Conservation (phyloP, 2,329 filamentous ascomycete species). For the Trichoderma aggressivum region DNA sequence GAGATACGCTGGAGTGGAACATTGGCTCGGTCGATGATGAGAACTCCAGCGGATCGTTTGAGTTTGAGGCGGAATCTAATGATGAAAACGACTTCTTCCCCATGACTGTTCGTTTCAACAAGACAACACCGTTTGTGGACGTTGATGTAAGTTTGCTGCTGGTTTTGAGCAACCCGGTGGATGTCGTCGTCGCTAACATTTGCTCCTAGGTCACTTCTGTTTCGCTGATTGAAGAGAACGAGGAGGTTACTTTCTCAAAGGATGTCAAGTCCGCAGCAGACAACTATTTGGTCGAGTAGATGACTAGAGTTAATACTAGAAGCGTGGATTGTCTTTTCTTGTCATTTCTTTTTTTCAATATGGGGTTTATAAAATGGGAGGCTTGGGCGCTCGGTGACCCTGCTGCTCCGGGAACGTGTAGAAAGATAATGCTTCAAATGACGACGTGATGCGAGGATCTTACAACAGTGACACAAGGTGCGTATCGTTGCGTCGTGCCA, state of each 20-base stretch:
- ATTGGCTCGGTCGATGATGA: conserved; percentile 81
- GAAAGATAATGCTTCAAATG: conserved; percentile 19
- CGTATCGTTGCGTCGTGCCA: not conserved
- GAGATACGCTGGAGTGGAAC: conserved; percentile 90
- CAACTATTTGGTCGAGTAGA: conserved; percentile 71
- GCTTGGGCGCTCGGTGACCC: conserved; percentile 17
- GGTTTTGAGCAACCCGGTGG: not conserved
- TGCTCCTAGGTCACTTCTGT: conserved; percentile 60
- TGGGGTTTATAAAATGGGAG: conserved; percentile 24
- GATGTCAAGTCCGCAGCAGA: conserved; percentile 75
- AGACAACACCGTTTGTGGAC: conserved; percentile 81
- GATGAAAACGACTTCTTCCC: conserved; percentile 97
- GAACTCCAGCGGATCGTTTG: conserved; percentile 82
- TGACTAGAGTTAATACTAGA: conserved; percentile 21
- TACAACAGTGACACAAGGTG: not conserved
- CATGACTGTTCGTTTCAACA: conserved; percentile 87
- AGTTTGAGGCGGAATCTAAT: conserved; percentile 86
- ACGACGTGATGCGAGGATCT: conserved; percentile 10
- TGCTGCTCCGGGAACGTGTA: conserved; percentile 24
- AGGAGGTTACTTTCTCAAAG: conserved; percentile 79
- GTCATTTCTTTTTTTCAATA: not conserved
- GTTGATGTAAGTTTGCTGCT: conserved; percentile 71
- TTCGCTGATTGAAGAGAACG: conserved; percentile 68
- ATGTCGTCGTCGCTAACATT: conserved; percentile 20
- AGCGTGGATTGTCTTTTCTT: conserved; percentile 17